These are phyloP conservation scores for Tolypocladium capitatum DNA, from an alignment of 2,329 filamentous ascomycete genomes.

Conservation along the genomic window DNA sequence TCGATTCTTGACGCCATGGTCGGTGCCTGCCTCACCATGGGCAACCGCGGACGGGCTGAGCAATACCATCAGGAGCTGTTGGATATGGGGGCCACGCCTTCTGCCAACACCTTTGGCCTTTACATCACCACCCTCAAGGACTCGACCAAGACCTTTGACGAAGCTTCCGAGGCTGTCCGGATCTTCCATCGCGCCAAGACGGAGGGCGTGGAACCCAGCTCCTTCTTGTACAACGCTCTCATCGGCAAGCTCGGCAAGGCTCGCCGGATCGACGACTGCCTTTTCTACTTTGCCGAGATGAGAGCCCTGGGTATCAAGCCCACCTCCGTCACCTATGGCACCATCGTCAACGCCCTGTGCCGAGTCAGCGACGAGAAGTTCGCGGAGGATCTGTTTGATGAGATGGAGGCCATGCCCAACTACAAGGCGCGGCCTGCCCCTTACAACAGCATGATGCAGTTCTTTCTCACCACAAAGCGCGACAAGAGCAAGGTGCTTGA, in stretches of 20 bases:
- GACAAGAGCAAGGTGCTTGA: slow-evolving; percentile 86
- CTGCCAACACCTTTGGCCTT: slow-evolving; percentile 92
- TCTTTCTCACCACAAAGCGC: slow-evolving; percentile 94
- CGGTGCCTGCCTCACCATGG: slow-evolving; percentile 73
- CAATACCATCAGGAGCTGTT: slow-evolving; percentile 86
- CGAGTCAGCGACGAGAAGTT: slow-evolving; percentile 96
- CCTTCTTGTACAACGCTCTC: slow-evolving; percentile 94
- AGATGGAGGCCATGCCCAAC: slow-evolving; percentile 98
- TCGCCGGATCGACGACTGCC: slow-evolving; percentile 90
- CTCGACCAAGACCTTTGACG: slow-evolving; percentile 93
- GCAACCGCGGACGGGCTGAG: slow-evolving; percentile 67
- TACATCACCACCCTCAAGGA: slow-evolving; percentile 99
- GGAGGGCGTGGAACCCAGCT: slow-evolving; percentile 90
- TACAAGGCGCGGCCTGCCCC: slow-evolving; percentile 96
- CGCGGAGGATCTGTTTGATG: slow-evolving; percentile 93
- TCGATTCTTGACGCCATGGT: slow-evolving; percentile 96
- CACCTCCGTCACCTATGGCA: slow-evolving; percentile 95
- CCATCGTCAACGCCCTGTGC: slow-evolving; percentile 93
- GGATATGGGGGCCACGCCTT: slow-evolving; percentile 80
- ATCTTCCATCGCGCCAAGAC: slow-evolving; percentile 91
- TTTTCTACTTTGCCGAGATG: slow-evolving; percentile 98
- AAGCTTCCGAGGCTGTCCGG: slow-evolving; percentile 91
- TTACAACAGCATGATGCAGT: slow-evolving; percentile 99
- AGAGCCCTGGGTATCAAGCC: slow-evolving; percentile 82
- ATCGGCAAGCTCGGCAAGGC: slow-evolving; percentile 98